Base-by-base conservation (phyloP, 2,329 filamentous ascomycete genomes). In the Arthroderma sp. region DNA sequence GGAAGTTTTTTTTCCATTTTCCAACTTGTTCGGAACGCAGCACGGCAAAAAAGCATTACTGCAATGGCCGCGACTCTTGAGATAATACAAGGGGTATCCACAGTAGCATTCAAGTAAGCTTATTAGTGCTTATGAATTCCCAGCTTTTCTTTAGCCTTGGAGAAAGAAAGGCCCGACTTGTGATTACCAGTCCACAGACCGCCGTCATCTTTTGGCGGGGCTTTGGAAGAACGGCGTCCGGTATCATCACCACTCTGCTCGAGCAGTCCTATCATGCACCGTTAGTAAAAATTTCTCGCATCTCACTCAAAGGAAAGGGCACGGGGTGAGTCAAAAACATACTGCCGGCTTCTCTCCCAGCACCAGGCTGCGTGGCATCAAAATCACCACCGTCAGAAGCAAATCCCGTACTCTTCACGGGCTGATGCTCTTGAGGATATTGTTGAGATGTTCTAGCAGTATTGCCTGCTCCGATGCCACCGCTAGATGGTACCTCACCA, bases 301-400 rank as follows among this genome's bases (percentile, higher is more conserved):
- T 33, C 6, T 10, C 2, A 29, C 7, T 5, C 45, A 7, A 45
- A 30, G 7, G 34, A 45, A 38, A 10, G 40, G 40, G 9, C 29
- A 42, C 33, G 43, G 39, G 30, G 30, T 22, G 15, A 22, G 15
- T 22, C 33, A 47, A 15, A 15, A 37, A 60, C 65, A 56, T 61
- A 80, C 81, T 72, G 52, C 82, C 78, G 49, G 80, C 80, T 59
- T 85, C 81, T 32, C 62, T 65, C 3, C 78, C 79, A 7, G 81
- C 81, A 7, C 80, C 80, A 0, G 78, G 73, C 48, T 73, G 73
- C 5, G 54, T 55, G 1, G 62, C 63, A 44, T 54, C 52, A 36
- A 54, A 54, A 41, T 54, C 43, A 22, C 80, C 80, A 0, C 80
- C 80, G 34, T 85, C 79, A 10, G 78, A 76, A 31, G 67, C 62